Conservation (phyloP, 768 basidiomycete genomes). For the Astraeus odoratus region DNA sequence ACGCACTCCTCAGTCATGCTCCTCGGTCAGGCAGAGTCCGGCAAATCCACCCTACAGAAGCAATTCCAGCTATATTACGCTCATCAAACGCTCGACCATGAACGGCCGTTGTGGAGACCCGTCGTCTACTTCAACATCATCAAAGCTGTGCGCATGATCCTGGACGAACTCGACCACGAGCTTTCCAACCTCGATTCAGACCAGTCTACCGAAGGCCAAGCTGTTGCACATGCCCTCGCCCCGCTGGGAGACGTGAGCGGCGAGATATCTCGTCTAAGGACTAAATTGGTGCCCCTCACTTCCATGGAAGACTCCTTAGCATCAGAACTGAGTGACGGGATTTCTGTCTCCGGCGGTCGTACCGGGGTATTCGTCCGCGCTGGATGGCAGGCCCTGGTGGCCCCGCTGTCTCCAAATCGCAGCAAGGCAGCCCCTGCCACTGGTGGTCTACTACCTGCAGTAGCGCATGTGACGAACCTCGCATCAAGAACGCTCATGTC, state of each 20-base stretch:
- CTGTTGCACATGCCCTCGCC: constrained; percentile 24
- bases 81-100: constrained; percentile 58
- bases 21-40: constrained; percentile 74
- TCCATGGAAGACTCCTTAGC: constrained; percentile 63
- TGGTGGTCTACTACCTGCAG: constrained; percentile 22
- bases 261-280: constrained; percentile 48
- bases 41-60: constrained; percentile 80
- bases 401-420: constrained; percentile 33
- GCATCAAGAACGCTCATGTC: constrained; percentile 50
- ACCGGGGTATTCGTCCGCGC: constrained; percentile 61
- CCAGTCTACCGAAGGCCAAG: constrained; percentile 24
- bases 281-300: constrained; percentile 54
- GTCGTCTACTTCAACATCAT: constrained; percentile 82
- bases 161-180: constrained; percentile 64
- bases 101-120: constrained; percentile 70
- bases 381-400: constrained; percentile 64
- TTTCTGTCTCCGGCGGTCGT: constrained; percentile 53
- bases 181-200: constrained; percentile 29
- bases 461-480: constrained; percentile 41
- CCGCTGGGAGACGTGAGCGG: constrained; percentile 29
- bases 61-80: constrained; percentile 82
- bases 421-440: constrained; percentile 34
- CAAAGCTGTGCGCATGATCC: constrained; percentile 67
- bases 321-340: constrained; percentile 59
- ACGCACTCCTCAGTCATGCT: constrained; percentile 57